Base-by-base conservation (phyloP, 116 monocot genomes). In the Phalaenopsis hybrid region DNA sequence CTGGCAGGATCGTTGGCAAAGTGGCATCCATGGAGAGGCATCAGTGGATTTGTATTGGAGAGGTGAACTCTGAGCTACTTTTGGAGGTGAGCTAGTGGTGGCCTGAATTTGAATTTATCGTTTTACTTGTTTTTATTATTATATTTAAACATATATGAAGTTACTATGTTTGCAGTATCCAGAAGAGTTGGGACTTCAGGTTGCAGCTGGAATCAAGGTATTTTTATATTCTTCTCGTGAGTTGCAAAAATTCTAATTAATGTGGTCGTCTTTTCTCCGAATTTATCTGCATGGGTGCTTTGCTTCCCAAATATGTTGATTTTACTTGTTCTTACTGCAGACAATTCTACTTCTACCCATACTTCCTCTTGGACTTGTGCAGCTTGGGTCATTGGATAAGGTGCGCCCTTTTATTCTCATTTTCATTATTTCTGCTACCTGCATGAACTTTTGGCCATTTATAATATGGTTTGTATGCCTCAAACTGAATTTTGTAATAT, bases 201-300 rank as follows among this genome's bases (percentile, higher is more conserved):
- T 89, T 81, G 77, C 80, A 76, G 92, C 91, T 50, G 94, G 94
- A 16, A 92, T 97, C 78, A 92, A 93, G 94, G 96, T 97, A 90
- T 70, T 70, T 72, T 70, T 34, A 31, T 3, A 58, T 75, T 80
- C 52, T 44, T 55, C 44, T 6, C 23, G 44, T 83, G 7, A 44
- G 69, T 70, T 78, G 18, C 18, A 23, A n/a, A 20, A 63, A 63
- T 63, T 63, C 5, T 63, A 21, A 63, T 63, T 63, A 63, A n/a
- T 63, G 6, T 8, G 23, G 6, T 63, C 21, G n/a, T 52, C 52
- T 52, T 13, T 9, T 49, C 8, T 49, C 25, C 21, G 23, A 21
- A 25, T 65, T 20, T 65, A 65, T 65, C 21, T 23, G 10, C 5
- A 31, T 33, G 34, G 34, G 55, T 33, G 31, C 1, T 51, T 52